Evolutionary conservation across 2,329 filamentous ascomycete genomes (phyloP).

Genomic region (Hypoxylon sp.): DNA sequence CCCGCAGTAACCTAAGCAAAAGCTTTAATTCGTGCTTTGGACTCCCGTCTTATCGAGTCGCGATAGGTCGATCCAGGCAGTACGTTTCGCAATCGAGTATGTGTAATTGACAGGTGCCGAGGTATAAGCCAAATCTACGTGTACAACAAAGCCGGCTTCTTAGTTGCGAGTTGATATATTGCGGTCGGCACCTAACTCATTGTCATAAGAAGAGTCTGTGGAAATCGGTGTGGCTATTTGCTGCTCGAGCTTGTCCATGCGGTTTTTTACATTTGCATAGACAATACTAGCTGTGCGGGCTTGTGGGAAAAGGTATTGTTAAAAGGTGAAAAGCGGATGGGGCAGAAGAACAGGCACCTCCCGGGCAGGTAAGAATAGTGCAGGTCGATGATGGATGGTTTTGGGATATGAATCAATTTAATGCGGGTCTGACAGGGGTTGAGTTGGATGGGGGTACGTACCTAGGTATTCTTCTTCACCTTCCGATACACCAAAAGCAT

Average conservation of each 20-base stretch:
- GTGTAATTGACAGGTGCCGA: slow-evolving; percentile 23
- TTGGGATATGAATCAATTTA: slow-evolving; percentile 41
- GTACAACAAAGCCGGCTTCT: slow-evolving; percentile 26
- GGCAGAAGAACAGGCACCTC: slow-evolving; percentile 2
- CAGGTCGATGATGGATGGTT: slow-evolving; percentile 34
- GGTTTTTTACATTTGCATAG: slow-evolving; percentile 23
- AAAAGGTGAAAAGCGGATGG: slow-evolving; percentile 28
- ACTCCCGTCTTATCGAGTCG: slow-evolving; percentile 25
- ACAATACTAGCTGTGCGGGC: slow-evolving; percentile 18
- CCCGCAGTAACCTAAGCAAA: slow-evolving; percentile 20
- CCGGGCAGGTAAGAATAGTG: slow-evolving; percentile 13
- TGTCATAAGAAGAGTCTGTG: slow-evolving; percentile 17
- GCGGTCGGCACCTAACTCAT: slow-evolving; percentile 26
- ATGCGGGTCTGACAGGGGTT: slow-evolving; percentile 37
- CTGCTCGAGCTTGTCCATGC: slow-evolving; percentile 18
- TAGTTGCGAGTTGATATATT: slow-evolving; percentile 17
- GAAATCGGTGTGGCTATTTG: slow-evolving; percentile 16
- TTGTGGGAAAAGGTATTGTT: slow-evolving; percentile 33
- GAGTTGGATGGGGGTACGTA: slow-evolving; percentile 13
- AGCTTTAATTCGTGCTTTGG: slow-evolving; percentile 31
- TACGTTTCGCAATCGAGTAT: slow-evolving; percentile 23
- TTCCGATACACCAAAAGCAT: slow-evolving; percentile 22
- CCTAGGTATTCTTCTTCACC: slow-evolving; percentile 31
- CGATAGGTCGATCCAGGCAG: slow-evolving; percentile 28
- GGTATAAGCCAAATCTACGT: slow-evolving; percentile 25